Base-by-base conservation (phyloP, 2,329 filamentous ascomycete genomes). In the Ilyonectria destructans region DNA sequence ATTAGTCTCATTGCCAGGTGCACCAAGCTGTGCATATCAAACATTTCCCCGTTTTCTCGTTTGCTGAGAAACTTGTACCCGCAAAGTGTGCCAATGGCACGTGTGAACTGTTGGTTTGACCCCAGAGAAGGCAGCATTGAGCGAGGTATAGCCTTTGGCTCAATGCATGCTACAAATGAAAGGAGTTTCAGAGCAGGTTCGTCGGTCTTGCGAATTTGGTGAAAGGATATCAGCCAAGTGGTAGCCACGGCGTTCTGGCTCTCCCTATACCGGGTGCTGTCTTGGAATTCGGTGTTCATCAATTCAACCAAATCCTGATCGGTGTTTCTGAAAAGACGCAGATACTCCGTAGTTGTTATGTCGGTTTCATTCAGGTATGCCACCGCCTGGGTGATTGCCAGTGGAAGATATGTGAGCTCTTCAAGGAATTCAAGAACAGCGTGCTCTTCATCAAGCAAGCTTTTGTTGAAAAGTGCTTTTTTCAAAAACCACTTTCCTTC, bases 171-270 rank as follows among this genome's bases (percentile, higher is more conserved):
- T 17, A 83, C 77, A 56, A 84, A 82, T 0, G 74, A 78, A 1
- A 86, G 74, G 35, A 82, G 67, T 1, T 80, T 61, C 80, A n/a
- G 7, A 1, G 83, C 83, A 6, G 71, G 37, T 2, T 58, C 6
- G 56, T 82, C 69, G 1, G 31, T 59, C 12, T 63, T 56, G 4
- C 70, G 72, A 12, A 84, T 81, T 26, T 81, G 76, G 6, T 82
- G 67, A 15, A 86, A 82, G 0, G 83, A 84, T 6, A 85, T 74
- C 1, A 82, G 59, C 79, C 81, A 82, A 1, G 83, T 83, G 0
- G 75, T 78, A 9, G 79, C 80, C 3, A 84, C 74, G 1, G 82
- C 75, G 33, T 81, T 79, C 46, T 77, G 77, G 3, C 79, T 74
- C 3, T 59, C 69, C 65, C 82, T 80, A 29, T 78, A 75, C 3